Conservation (phyloP, 2,329 filamentous ascomycete species). For the Apiospora pterosperma region DNA sequence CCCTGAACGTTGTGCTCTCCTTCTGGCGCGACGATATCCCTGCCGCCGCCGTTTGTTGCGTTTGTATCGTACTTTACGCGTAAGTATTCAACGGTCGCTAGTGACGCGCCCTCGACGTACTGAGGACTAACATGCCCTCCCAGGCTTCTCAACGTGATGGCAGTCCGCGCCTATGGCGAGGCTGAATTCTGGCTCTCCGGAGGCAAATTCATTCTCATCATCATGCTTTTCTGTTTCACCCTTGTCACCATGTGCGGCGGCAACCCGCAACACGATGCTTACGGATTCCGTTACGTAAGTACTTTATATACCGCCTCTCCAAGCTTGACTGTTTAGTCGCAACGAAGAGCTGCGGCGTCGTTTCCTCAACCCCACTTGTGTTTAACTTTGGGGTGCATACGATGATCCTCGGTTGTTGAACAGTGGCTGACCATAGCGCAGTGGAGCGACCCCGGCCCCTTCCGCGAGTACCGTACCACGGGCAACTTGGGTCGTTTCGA, state of each 20-base stretch:
- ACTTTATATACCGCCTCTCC: not conserved
- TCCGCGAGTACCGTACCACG: conserved; percentile 43
- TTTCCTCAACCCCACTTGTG: no score
- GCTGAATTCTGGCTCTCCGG: conserved; percentile 43
- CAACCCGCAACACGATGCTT: conserved; percentile 35
- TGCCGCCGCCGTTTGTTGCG: conserved; percentile 41
- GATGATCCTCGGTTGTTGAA: not conserved
- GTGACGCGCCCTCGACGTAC: conserved; percentile 2
- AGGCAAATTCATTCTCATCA: conserved; percentile 33
- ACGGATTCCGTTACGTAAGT: conserved; percentile 27
- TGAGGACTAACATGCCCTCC: not conserved
- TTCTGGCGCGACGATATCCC: conserved; percentile 42
- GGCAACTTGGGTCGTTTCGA: conserved; percentile 56
- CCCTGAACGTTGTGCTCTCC: conserved; percentile 31
- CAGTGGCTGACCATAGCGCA: not conserved
- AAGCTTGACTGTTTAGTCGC: not conserved
- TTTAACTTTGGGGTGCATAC: not conserved
- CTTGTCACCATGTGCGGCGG: conserved; percentile 41
- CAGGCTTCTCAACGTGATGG: conserved; percentile 35
- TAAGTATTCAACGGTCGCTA: conserved; percentile 30
- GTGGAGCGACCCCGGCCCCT: conserved; percentile 49
- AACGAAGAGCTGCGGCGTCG: not conserved
- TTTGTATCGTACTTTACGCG: conserved; percentile 16
- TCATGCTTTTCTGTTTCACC: conserved; percentile 32
- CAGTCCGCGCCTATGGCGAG: conserved; percentile 40